Percentiles rank a stretch among this genome's conserved stretches.
These are phyloP conservation scores for Penicillium atrosanguineum DNA, from an alignment of 495 filamentous ascomycete genomes.

Conservation along the genomic window DNA sequence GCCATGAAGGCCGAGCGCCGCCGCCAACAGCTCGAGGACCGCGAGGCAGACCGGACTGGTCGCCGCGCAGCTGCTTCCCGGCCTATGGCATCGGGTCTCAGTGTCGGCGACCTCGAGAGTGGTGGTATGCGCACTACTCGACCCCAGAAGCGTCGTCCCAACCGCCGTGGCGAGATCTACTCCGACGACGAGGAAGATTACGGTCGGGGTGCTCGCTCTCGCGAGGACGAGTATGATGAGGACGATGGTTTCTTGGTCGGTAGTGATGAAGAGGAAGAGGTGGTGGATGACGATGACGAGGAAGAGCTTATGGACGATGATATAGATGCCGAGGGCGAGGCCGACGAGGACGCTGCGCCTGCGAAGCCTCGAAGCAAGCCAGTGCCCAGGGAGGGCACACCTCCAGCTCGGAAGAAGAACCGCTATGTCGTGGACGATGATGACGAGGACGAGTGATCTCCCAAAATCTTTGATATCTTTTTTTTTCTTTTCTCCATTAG, in stretches of 20 bases:
- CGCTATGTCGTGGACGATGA: constrained; percentile 48
- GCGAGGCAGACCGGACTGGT: constrained; percentile 54
- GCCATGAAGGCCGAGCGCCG: constrained; percentile 63
- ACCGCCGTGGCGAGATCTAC: constrained; percentile 53
- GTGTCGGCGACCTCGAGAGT: constrained; percentile 72
- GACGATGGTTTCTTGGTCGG: constrained; percentile 76
- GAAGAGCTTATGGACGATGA: constrained; percentile 28
- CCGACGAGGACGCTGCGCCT: constrained; percentile 35
- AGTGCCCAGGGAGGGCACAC: constrained; percentile 27
- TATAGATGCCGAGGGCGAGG: constrained; percentile 58
- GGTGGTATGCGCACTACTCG: constrained; percentile 47
- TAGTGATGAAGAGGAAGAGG: constrained; percentile 68
- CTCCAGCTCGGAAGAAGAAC: constrained; percentile 45
- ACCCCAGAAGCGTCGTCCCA: constrained; percentile 39
- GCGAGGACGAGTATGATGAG: constrained; percentile 80
- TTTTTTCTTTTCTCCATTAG: constrained; percentile 6
- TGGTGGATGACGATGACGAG: constrained; percentile 63
- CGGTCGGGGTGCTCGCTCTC: constrained; percentile 55
- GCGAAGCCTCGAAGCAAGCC: constrained; percentile 24
- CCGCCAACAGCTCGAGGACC: constrained; percentile 65
- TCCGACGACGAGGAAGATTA: constrained; percentile 62
- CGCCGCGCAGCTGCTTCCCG: constrained; percentile 48
- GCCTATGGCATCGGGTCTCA: constrained; percentile 57
- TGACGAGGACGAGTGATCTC: constrained; percentile 38
- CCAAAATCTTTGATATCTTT: neutral